A percentile compares a stretch with the other conserved stretches of the same genome.
These are phyloP conservation scores for Cercospora sp. DNA, from an alignment of 2,329 filamentous ascomycete genomes.

Conservation along the genomic window DNA sequence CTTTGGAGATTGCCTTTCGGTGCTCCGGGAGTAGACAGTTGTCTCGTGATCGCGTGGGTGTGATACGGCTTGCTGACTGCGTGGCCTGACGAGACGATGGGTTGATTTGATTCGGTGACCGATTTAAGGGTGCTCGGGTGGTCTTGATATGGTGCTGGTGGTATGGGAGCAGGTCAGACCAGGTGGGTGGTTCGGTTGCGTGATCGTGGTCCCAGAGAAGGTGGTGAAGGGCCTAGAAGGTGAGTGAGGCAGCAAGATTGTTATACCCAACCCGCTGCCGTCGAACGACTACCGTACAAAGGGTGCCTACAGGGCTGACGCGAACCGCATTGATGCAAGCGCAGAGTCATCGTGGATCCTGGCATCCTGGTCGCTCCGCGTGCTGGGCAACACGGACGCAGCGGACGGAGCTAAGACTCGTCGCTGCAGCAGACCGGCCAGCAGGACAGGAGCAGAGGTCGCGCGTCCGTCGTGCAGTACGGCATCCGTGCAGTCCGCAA, in stretches of 20 bases:
- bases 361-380: not conserved
- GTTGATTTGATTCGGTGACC: slow-evolving; percentile 2
- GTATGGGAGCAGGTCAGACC: not conserved
- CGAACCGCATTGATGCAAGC: slow-evolving; percentile 6
- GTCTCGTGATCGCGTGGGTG: not conserved
- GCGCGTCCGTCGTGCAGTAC: not conserved
- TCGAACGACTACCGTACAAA: not conserved
- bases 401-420: not conserved
- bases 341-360: slow-evolving; percentile 4
- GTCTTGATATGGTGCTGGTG: not conserved
- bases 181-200: not conserved
- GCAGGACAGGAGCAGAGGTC: not conserved
- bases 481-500: not conserved
- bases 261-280: not conserved
- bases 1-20: slow-evolving; percentile 4
- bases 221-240: not conserved
- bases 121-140: not conserved
- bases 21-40: not conserved
- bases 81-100: not conserved
- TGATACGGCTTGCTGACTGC: slow-evolving; percentile 4
- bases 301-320: slow-evolving; percentile 10
- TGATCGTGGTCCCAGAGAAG: not conserved
- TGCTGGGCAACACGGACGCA: not conserved
- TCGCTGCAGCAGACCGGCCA: not conserved
- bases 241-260: not conserved